Conservation (phyloP, 495 filamentous ascomycete species). For the Amniculicola lignicola region DNA sequence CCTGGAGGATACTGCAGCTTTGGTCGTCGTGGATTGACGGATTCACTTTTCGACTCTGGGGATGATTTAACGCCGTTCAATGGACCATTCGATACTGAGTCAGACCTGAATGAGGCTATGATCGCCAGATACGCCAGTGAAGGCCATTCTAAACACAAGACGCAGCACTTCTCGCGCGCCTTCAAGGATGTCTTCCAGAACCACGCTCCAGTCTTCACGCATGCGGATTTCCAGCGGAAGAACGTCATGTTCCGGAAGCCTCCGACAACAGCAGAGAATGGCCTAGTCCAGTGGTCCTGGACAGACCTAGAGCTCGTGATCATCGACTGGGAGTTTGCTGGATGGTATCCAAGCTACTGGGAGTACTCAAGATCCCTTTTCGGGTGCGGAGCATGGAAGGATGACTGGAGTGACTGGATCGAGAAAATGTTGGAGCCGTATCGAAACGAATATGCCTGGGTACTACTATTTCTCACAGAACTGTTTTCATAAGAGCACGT, state of each 20-base stretch:
- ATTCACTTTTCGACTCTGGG: constrained; percentile 37
- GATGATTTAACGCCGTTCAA: constrained; percentile 30
- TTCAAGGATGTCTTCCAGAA: constrained; percentile 23
- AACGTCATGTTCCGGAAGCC: constrained; percentile 39
- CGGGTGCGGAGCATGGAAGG: constrained; percentile 38
- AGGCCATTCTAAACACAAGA: constrained; percentile 18
- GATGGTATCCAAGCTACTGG: constrained; percentile 44
- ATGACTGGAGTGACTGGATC: constrained; percentile 43
- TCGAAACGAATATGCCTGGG: constrained; percentile 31
- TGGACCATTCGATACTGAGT: constrained; percentile 40
- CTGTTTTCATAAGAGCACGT: constrained; percentile 26
- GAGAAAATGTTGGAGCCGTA: constrained; percentile 37
- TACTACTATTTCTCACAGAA: constrained; percentile 28
- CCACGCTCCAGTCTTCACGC: constrained; percentile 28
- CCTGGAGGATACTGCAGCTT: constrained; percentile 43
- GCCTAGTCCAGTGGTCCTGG: constrained; percentile 23
- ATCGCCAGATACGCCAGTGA: constrained; percentile 19
- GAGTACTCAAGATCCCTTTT: constrained; percentile 40
- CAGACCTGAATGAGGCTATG: constrained; percentile 30
- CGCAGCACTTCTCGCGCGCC: constrained; percentile 23
- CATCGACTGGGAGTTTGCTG: constrained; percentile 43
- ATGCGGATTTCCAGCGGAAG: constrained; percentile 38
- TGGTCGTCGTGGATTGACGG: constrained; percentile 37
- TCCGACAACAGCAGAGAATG: constrained; percentile 26
- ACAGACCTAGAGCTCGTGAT: constrained; percentile 32